A percentile compares a stretch with the other conserved stretches of the same genome.
Conservation (phyloP, 1,284 basidiomycete genomes). For the Moesziomyces sp. region DNA sequence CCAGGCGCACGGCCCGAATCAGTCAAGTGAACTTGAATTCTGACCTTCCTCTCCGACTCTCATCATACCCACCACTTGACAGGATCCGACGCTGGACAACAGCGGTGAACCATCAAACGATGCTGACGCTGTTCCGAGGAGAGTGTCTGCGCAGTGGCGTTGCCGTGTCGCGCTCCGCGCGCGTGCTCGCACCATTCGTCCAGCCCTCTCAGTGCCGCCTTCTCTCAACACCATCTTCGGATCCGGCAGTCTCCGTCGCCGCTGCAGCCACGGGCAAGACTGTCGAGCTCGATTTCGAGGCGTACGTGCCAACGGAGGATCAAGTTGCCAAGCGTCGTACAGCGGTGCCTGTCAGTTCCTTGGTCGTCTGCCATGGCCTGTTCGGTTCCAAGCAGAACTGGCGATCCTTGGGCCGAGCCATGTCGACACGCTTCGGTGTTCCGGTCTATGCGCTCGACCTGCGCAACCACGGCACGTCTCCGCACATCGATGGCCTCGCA, state of each 20-base stretch:
- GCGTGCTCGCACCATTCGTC: constrained; percentile 1
- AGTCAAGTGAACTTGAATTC: too few species aligned
- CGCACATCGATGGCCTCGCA: constrained; percentile 77
- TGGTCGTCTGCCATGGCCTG: constrained; percentile 71
- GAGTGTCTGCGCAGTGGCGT: constrained; percentile 9
- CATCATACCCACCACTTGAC: not conserved
- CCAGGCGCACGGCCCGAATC: constrained; percentile 9
- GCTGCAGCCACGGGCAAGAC: constrained; percentile 39
- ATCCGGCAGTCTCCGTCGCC: constrained; percentile 18
- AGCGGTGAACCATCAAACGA: not conserved
- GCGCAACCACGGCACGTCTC: constrained; percentile 83
- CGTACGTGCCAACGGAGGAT: constrained; percentile 26
- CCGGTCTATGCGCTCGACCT: constrained; percentile 83
- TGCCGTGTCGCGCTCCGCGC: not conserved
- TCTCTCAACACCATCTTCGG: constrained; percentile 31
- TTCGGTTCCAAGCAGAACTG: constrained; percentile 83
- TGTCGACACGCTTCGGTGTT: constrained; percentile 73
- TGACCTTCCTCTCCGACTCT: not conserved
- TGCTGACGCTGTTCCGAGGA: constrained; percentile 19
- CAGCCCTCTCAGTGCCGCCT: not conserved
- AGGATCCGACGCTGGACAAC: not conserved
- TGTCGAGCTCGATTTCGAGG: constrained; percentile 42
- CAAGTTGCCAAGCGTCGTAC: constrained; percentile 11
- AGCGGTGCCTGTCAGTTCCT: constrained; percentile 32
- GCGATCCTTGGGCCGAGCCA: constrained; percentile 77